Conservation (phyloP, 1,284 basidiomycete genomes). For the Trichosporon ovoides region DNA sequence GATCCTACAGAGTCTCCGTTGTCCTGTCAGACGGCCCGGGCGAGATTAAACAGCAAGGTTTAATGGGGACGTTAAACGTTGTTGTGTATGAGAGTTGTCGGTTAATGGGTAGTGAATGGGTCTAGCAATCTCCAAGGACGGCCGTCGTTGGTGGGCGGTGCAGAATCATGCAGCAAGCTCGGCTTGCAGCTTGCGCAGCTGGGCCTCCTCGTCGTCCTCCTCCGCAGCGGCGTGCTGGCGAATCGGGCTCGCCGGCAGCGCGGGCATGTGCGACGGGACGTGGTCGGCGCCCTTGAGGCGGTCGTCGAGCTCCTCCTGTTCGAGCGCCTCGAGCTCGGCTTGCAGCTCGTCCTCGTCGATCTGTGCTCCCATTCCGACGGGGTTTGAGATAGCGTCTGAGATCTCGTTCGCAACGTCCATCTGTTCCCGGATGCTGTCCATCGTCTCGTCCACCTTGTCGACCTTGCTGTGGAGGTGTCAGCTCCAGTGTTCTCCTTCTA, state of each 20-base stretch:
- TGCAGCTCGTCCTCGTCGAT: slow-evolving; percentile 81
- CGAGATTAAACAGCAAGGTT: slow-evolving; percentile 2
- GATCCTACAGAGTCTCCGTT: slow-evolving; percentile 1
- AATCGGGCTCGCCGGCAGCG: slow-evolving; percentile 53
- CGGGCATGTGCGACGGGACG: slow-evolving; percentile 80
- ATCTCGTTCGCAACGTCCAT: slow-evolving; percentile 94
- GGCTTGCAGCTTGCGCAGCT: slow-evolving; percentile 87
- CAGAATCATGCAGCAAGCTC: slow-evolving; percentile 56
- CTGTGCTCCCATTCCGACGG: slow-evolving; percentile 60
- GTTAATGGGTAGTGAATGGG: neutral
- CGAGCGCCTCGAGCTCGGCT: slow-evolving; percentile 79
- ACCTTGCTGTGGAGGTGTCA: slow-evolving; percentile 59
- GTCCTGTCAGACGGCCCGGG: slow-evolving; percentile 2
- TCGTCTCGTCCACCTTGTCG: slow-evolving; percentile 85
- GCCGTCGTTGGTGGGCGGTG: neutral
- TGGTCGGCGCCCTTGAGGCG: slow-evolving; percentile 82
- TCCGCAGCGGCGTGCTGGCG: slow-evolving; percentile 40
- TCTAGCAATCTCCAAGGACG: slow-evolving; percentile 2
- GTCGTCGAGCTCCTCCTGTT: slow-evolving; percentile 86
- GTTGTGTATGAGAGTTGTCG: neutral
- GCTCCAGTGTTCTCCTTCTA: too few species aligned
- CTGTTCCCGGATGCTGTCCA: slow-evolving; percentile 87
- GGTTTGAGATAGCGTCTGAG: slow-evolving; percentile 85
- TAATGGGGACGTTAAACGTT: neutral
- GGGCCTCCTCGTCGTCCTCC: slow-evolving; percentile 88